Base-by-base conservation (phyloP, 306 rosid genomes). In the Vachellia pachyceras region DNA sequence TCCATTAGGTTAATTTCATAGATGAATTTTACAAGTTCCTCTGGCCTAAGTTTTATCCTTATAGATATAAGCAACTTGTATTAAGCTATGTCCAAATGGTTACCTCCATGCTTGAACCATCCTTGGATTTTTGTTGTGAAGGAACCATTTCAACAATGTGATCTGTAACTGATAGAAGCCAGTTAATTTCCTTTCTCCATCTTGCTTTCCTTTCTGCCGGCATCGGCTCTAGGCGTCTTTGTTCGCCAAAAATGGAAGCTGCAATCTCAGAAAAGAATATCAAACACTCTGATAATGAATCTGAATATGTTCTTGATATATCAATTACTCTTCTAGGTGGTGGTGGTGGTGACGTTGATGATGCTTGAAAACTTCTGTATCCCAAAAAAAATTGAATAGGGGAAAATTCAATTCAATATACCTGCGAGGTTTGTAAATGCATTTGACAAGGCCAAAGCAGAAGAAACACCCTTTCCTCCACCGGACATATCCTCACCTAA, bases 401-500 rank as follows among this genome's bases (percentile, higher is more conserved):
- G 40, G 33, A 68, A 40, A 69, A 44, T 69, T 18, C 4, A 69
- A 44, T 44, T 22, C 10, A 41, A 61, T 83, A n/a, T 80, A 93
- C 99, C 99, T 14, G 99, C 98, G 79, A 92, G 98, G 79, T 96
- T 96, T 57, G 99, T 96, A 47, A 96, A 86, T 77, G 99, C 98
- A 83, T 96, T 96, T n/a, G 99, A 96, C 90, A 96, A 84, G 50
- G 99, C 99, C 77, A 96, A 83, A 76, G 99, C 97, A 20, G 99
- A 93, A 0, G 99, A 90, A 86, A 96, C 99, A 55, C 99, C 98
- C 78, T 92, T 92, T 57, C 99, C 99, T 82, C 99, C 99, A 45
- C 99, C 99, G 3, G 99, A 96, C 99, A 96, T 96, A 73, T 96
- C 99, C 76, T 96, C 99, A 14, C 99, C 99, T 83, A 96, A 83